Evolutionary conservation across 495 filamentous ascomycete genomes (phyloP), one percentile per base, ranked within the genome.

Genomic region (Aspergillus hancockii): DNA sequence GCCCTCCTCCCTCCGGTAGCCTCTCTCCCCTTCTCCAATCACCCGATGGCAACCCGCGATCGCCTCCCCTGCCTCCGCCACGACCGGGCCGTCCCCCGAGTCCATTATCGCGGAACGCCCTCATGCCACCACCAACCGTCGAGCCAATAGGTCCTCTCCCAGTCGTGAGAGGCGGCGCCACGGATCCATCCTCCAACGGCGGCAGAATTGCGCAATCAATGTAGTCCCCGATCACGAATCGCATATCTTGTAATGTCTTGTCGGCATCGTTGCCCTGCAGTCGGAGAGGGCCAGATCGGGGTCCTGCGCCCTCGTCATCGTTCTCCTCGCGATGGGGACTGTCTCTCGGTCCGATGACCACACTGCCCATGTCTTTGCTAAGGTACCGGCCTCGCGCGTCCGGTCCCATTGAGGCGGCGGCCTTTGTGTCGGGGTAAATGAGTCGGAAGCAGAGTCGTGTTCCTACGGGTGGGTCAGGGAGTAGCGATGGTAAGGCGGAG

Each of bases 191-290:
- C 45, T 81, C 75, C 67, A 86, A 71, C 16, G 93, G 91, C 45
- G 89, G 86, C 22, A 92, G 72, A 49, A 98, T 86, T 3, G 90
- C 89, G 68, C 88, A 91, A 56, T 85, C 85, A 22, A 98, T 81
- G 68, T 87, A 97, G 74, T 97, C 93, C 0, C 93, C 94, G 58
- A 93, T 86, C 30, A 97, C 87, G 63, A 97, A 96, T 25, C 84
- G 79, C 34, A 82, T 85, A 45, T 95, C 91, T 49, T 75, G 74
- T 41, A 97, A 73, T 45, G 89, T 90, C 74, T 87, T 93, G 10
- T 87, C 82, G 43, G 82, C 80, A n/a, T 87, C 85, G 13, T 79
- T 79, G n/a, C 74, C 78, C 28, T 83, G 72, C 49, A 71, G 63
- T 8, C 68, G 72, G n/a, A 75, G 58, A 1, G 67, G 57, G 9